Evolutionary conservation across 352 stramenopile genomes (phyloP).

Genomic region (Globisporangium spinosum): DNA sequence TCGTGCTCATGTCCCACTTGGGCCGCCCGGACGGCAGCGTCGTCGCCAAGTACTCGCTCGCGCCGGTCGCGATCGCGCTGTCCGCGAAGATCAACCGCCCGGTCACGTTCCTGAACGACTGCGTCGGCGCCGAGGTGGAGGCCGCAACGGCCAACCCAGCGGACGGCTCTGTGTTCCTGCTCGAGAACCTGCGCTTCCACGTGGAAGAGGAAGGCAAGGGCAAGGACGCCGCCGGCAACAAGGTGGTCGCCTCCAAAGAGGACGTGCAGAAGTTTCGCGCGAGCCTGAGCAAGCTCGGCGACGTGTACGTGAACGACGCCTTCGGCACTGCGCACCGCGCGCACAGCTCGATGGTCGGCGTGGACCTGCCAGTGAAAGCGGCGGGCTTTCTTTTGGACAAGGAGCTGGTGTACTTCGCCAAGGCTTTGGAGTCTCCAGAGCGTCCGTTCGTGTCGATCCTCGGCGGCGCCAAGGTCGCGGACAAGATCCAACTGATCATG

Average conservation of each 20-base stretch:
- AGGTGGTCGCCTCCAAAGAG: constrained; percentile 91
- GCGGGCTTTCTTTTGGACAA: constrained; percentile 98
- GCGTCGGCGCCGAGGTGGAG: constrained; percentile 91
- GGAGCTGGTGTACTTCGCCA: constrained; percentile 99
- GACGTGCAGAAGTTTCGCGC: constrained; percentile 90
- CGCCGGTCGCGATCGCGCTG: constrained; percentile 91
- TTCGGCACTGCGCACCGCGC: constrained; percentile 97
- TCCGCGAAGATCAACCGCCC: constrained; percentile 88
- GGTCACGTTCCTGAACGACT: constrained; percentile 95
- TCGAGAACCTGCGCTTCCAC: constrained; percentile 99
- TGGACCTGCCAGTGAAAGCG: constrained; percentile 85
- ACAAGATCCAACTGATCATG: constrained; percentile 99
- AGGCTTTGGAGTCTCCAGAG: constrained; percentile 96
- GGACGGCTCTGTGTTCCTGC: constrained; percentile 90
- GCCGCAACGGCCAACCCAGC: constrained; percentile 59
- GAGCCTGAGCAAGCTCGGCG: constrained; percentile 90
- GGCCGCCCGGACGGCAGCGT: constrained; percentile 94
- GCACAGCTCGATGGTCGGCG: constrained; percentile 97
- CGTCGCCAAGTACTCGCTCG: constrained; percentile 95
- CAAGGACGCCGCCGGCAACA: constrained; percentile 77
- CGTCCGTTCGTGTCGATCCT: constrained; percentile 98
- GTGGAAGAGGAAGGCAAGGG: constrained; percentile 93
- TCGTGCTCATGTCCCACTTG: constrained; percentile 98
- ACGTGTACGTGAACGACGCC: constrained; percentile 99
- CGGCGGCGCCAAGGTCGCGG: constrained; percentile 98